phyloP scores from a whole-genome alignment of 1,284 basidiomycete genomes.

The Ustilago cynodontis region DNA sequence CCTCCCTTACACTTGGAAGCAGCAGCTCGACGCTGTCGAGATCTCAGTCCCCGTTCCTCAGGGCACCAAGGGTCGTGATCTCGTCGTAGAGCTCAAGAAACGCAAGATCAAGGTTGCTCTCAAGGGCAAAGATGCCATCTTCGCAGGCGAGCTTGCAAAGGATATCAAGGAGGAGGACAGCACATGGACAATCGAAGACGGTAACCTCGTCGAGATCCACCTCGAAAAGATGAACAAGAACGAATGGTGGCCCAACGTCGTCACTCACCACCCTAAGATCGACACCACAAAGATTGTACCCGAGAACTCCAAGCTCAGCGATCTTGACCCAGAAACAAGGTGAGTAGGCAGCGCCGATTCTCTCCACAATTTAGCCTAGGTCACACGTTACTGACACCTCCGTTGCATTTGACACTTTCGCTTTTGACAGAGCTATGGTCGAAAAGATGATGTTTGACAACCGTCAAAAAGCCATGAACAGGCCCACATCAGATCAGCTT shows the following conservation, averaged over 20 bases:
- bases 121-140: constrained; percentile 85
- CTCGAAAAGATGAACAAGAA: constrained; percentile 88
- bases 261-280: constrained; percentile 95
- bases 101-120: constrained; percentile 84
- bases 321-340: constrained; percentile 93
- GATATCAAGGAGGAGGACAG: constrained; percentile 96
- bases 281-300: constrained; percentile 97
- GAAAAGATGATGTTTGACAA: constrained; percentile 99
- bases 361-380: too few relatives aligned
- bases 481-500: constrained; percentile 73
- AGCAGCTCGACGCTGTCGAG: constrained; percentile 88
- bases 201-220: constrained; percentile 79
- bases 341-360: constrained; percentile 70
- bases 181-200: constrained; percentile 95
- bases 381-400: not conserved
- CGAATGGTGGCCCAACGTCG: constrained; percentile 97
- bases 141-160: constrained; percentile 85
- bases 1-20: constrained; percentile 92
- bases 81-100: constrained; percentile 82
- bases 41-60: constrained; percentile 84
- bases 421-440: constrained; percentile 84
- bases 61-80: constrained; percentile 84
- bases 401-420: not conserved
- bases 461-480: constrained; percentile 96
- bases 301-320: constrained; percentile 93